A percentile compares a stretch with the other conserved stretches of the same genome.
phyloP scores from a whole-genome alignment of 1,284 basidiomycete species.

The Trichosporon inkin region DNA sequence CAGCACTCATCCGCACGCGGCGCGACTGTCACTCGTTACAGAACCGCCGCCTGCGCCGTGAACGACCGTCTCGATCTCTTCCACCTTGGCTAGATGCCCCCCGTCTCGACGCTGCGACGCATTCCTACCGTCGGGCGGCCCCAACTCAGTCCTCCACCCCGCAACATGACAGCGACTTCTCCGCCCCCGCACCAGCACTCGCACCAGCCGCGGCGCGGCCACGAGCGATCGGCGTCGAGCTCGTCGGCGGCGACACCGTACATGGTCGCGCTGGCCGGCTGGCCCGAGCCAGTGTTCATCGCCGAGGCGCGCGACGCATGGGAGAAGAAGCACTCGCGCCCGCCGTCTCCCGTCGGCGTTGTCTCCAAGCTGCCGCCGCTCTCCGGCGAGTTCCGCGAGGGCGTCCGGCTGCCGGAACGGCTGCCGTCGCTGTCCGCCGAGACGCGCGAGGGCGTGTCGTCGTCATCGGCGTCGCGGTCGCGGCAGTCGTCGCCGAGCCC shows the following conservation, averaged over 20 bases:
- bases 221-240: background rate
- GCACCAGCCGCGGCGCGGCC: background rate
- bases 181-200: constrained; percentile 4
- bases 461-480: background rate
- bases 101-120: constrained; percentile 7
- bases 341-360: constrained; percentile 16
- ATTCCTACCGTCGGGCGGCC: constrained; percentile 4
- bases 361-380: background rate
- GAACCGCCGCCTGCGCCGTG: background rate
- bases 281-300: constrained; percentile 40
- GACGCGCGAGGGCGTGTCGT: background rate
- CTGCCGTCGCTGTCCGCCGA: constrained; percentile 7
- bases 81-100: background rate
- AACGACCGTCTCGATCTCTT: background rate
- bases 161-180: background rate
- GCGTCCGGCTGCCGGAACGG: constrained; percentile 12
- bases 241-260: constrained; percentile 22
- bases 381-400: constrained; percentile 21
- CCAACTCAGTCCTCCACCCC: background rate
- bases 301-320: constrained; percentile 19
- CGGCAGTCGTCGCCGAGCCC: constrained; percentile 5
- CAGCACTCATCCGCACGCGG: background rate
- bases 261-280: constrained; percentile 40
- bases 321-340: constrained; percentile 22
- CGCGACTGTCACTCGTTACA: background rate